Evolutionary conservation across 2,329 filamentous ascomycete genomes (phyloP).

Genomic region (Epichloe gansuensis): DNA sequence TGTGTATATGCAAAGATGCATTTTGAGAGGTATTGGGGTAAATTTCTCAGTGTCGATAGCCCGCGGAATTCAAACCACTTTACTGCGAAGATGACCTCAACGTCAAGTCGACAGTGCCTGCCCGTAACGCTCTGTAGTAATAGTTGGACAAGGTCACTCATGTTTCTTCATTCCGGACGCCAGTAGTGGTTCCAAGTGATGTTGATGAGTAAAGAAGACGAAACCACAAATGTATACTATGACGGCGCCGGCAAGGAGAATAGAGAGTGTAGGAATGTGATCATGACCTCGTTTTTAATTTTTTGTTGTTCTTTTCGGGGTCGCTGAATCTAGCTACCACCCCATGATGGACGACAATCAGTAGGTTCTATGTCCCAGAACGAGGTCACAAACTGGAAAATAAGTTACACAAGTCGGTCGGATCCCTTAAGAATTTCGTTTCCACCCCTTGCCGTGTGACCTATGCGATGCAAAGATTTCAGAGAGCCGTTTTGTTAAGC

Average conservation of each 20-base stretch:
- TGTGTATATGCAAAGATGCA: too few relatives aligned
- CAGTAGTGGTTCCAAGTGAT: too few relatives aligned
- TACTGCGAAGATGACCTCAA: too few relatives aligned
- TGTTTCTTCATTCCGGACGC: too few relatives aligned
- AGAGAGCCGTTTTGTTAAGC: conserved; percentile 18
- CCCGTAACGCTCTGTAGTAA: too few relatives aligned
- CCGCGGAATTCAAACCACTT: too few relatives aligned
- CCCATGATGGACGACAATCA: conserved; percentile 20
- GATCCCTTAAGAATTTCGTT: conserved; percentile 17
- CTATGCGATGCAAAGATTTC: conserved; percentile 25
- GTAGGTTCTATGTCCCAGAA: conserved; percentile 17
- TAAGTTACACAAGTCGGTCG: conserved; percentile 22
- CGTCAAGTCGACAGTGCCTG: too few relatives aligned
- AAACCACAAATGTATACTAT: background rate
- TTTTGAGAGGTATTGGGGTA: too few relatives aligned
- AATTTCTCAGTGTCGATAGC: too few relatives aligned
- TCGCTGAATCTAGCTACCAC: conserved; percentile 18
- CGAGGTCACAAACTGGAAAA: conserved; percentile 24
- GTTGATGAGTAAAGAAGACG: background rate
- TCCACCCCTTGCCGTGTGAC: conserved; percentile 17
- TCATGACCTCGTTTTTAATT: conserved; percentile 26
- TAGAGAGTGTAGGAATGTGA: conserved; percentile 10
- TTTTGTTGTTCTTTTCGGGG: conserved; percentile 17
- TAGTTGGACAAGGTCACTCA: too few relatives aligned
- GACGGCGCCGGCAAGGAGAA: too few relatives aligned